A percentile compares a stretch with the other conserved stretches of the same genome.
These are phyloP conservation scores for Scheffersomyces parashehatae DNA, from an alignment of 1,139 yeast genomes.

Conservation along the genomic window DNA sequence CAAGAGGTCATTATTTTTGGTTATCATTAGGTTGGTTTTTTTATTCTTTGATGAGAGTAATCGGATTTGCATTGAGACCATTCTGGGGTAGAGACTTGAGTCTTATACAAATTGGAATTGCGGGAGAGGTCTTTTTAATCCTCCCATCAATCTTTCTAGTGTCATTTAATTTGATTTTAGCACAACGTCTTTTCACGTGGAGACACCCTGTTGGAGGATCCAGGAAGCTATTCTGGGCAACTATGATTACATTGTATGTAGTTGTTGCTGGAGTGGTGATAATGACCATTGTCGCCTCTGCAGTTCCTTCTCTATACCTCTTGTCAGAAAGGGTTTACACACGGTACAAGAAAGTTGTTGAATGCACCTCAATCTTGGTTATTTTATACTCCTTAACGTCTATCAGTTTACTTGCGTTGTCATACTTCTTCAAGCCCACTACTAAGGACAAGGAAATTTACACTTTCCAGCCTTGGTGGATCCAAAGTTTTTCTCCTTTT, in stretches of 20 bases:
- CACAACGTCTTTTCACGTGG: slow-evolving; percentile 48
- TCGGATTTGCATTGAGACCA: slow-evolving; percentile 34
- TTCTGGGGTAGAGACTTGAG: slow-evolving; percentile 31
- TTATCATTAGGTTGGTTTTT: slow-evolving; percentile 33
- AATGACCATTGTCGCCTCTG: slow-evolving; percentile 36
- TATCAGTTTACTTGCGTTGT: slow-evolving; percentile 34
- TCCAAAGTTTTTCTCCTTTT: slow-evolving; percentile 43
- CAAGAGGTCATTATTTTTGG: slow-evolving; percentile 39
- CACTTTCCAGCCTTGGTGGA: slow-evolving; percentile 52
- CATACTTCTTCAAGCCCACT: slow-evolving; percentile 45
- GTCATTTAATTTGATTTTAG: slow-evolving; percentile 40
- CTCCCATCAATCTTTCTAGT: slow-evolving; percentile 35
- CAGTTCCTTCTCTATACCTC: slow-evolving; percentile 34
- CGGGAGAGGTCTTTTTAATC: slow-evolving; percentile 35
- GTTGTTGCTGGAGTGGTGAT: slow-evolving; percentile 32
- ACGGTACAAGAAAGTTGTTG: slow-evolving; percentile 30
- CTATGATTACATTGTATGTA: slow-evolving; percentile 33
- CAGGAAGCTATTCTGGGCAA: slow-evolving; percentile 34
- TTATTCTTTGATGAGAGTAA: slow-evolving; percentile 27
- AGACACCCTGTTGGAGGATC: slow-evolving; percentile 51
- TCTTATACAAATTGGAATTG: slow-evolving; percentile 27
- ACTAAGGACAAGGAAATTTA: slow-evolving; percentile 42
- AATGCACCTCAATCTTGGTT: slow-evolving; percentile 32
- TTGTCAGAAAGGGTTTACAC: slow-evolving; percentile 21
- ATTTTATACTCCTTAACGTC: slow-evolving; percentile 38